phyloP scores from a whole-genome alignment of 2,329 filamentous ascomycete genomes.

The Xylaria sp. region DNA sequence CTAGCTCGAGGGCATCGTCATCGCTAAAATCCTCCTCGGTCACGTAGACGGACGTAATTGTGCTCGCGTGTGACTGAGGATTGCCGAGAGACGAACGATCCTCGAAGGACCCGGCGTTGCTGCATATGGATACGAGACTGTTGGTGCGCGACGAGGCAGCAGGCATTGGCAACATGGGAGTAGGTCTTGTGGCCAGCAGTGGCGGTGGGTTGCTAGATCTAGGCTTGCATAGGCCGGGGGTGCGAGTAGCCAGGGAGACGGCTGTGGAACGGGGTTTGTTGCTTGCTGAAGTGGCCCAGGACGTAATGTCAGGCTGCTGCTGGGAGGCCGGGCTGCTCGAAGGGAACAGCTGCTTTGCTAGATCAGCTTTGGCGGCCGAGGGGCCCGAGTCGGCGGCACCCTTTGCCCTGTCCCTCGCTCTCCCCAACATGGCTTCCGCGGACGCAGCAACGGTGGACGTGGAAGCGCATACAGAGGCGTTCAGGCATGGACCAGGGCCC shows the following conservation, averaged over 20 bases:
- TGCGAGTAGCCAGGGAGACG: neutral
- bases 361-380: constrained; percentile 46
- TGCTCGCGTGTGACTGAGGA: constrained; percentile 44
- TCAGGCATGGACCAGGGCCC: constrained; percentile 33
- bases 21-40: constrained; percentile 89
- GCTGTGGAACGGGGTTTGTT: constrained; percentile 46
- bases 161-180: constrained; percentile 32
- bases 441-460: neutral
- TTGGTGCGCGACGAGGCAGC: constrained; percentile 39
- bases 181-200: constrained; percentile 12
- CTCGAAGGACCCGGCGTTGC: constrained; percentile 61
- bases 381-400: constrained; percentile 55
- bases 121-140: constrained; percentile 57
- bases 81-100: constrained; percentile 55
- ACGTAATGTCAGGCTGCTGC: constrained; percentile 62
- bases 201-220: constrained; percentile 52
- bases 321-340: constrained; percentile 64
- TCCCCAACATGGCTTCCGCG: constrained; percentile 45
- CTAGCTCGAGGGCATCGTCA: constrained; percentile 78
- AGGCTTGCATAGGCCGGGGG: constrained; percentile 49
- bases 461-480: constrained; percentile 6
- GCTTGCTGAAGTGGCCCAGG: constrained; percentile 54
- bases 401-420: constrained; percentile 46
- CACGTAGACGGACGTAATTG: constrained; percentile 65
- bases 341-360: constrained; percentile 66